Conservation (phyloP, 2,329 filamentous ascomycete genomes). For the Parastagonospora nodorum region DNA sequence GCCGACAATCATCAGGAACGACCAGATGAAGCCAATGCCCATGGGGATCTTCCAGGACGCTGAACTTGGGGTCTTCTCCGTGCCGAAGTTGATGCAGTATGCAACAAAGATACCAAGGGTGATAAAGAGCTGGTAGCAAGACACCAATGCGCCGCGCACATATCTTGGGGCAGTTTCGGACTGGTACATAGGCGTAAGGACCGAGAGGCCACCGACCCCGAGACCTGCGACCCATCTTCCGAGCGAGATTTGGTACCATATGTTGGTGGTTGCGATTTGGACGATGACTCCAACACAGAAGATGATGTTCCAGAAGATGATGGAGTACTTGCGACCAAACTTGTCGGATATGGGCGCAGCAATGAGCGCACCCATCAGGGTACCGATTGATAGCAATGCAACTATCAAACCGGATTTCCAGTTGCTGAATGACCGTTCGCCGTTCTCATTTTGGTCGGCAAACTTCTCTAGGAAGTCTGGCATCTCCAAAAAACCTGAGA, state of each 20-base stretch:
- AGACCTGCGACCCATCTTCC: slow-evolving; percentile 70
- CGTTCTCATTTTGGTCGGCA: slow-evolving; percentile 29
- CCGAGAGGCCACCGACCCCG: slow-evolving; percentile 68
- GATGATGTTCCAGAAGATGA: slow-evolving; percentile 66
- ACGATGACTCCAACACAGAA: slow-evolving; percentile 68
- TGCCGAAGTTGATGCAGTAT: slow-evolving; percentile 64
- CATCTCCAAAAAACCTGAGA: slow-evolving; percentile 46
- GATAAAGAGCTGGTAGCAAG: slow-evolving; percentile 71
- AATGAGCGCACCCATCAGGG: slow-evolving; percentile 71
- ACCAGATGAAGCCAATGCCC: slow-evolving; percentile 63
- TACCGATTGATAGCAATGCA: slow-evolving; percentile 64
- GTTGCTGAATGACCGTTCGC: slow-evolving; percentile 34
- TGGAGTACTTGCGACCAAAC: slow-evolving; percentile 66
- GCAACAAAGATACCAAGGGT: slow-evolving; percentile 67
- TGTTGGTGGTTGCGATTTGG: slow-evolving; percentile 62
- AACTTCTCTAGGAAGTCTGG: slow-evolving; percentile 39
- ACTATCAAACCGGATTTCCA: slow-evolving; percentile 43
- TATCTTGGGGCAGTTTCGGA: slow-evolving; percentile 68
- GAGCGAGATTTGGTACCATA: slow-evolving; percentile 68
- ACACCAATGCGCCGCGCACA: slow-evolving; percentile 66
- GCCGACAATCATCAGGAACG: slow-evolving; percentile 58
- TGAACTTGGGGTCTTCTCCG: slow-evolving; percentile 53
- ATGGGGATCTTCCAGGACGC: slow-evolving; percentile 69
- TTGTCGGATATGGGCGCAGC: slow-evolving; percentile 64
- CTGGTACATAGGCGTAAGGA: slow-evolving; percentile 66